Percentiles rank a stretch among this genome's conserved stretches.
Evolutionary conservation across 768 basidiomycete genomes (phyloP).

Genomic region (Favolaschia claudopus): DNA sequence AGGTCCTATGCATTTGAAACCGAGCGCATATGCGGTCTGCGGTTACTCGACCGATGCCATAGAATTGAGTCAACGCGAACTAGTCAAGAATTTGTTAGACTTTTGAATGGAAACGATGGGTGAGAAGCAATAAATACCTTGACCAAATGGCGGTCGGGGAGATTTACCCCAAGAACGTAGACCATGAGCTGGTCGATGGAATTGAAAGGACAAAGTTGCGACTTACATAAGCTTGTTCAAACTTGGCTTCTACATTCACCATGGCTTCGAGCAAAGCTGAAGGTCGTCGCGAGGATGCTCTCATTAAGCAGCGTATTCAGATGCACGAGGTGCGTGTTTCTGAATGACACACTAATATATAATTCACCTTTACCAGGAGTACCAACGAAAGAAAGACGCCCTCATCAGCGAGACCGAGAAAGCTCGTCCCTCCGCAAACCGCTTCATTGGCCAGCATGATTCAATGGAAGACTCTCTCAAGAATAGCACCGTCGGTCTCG

Average conservation of each 20-base stretch:
- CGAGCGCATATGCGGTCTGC: conserved; percentile 89
- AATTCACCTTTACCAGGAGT: too few species aligned
- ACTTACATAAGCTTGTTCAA: too few species aligned
- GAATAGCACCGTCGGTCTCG: conserved; percentile 90
- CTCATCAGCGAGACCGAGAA: conserved; percentile 93
- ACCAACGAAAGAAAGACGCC: conserved; percentile 79
- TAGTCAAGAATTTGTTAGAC: conserved; percentile 52
- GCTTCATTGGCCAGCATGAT: conserved; percentile 94
- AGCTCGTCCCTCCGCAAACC: conserved; percentile 83
- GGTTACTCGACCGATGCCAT: conserved; percentile 82
- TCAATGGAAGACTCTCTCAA: conserved; percentile 94
- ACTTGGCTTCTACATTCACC: conserved; percentile 16
- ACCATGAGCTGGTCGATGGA: conserved; percentile 57
- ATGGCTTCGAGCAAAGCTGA: conserved; percentile 85
- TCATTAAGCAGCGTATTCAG: conserved; percentile 82
- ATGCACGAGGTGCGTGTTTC: too few species aligned
- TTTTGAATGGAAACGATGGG: neutral
- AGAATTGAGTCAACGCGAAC: conserved; percentile 92
- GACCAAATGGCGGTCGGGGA: conserved; percentile 79
- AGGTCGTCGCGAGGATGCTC: conserved; percentile 85
- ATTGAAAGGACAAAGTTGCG: conserved; percentile 5
- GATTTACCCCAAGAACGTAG: conserved; percentile 84
- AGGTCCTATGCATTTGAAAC: conserved; percentile 88
- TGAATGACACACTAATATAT: too few species aligned
- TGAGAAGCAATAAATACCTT: too few species aligned